Percentiles rank a stretch among this genome's conserved stretches.
These are phyloP conservation scores for Verbena officinalis DNA, from an alignment of 257 asterid genomes.

Conservation along the genomic window DNA sequence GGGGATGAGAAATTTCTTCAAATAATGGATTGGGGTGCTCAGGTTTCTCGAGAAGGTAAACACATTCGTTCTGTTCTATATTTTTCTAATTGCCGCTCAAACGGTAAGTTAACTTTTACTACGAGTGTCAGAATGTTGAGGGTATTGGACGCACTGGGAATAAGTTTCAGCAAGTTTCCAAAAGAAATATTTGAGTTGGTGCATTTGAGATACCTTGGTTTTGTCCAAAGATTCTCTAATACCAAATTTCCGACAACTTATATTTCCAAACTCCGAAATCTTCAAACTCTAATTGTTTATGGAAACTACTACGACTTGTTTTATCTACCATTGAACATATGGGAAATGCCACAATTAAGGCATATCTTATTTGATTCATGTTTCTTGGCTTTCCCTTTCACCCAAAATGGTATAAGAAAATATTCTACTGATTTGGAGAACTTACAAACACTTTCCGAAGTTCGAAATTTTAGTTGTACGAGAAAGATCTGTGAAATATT, in stretches of 20 bases:
- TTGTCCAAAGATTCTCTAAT: neutral
- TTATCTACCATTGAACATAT: conserved; percentile 9
- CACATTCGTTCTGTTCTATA: neutral
- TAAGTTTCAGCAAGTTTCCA: neutral
- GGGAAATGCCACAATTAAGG: conserved; percentile 35
- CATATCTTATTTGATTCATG: conserved; percentile 17
- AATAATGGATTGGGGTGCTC: neutral
- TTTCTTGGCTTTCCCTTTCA: conserved; percentile 12
- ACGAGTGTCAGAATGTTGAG: neutral
- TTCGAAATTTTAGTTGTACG: neutral
- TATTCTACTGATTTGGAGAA: neutral
- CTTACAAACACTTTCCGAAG: conserved; percentile 20
- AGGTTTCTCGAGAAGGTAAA: neutral
- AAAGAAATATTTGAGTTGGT: neutral
- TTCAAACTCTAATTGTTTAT: conserved; percentile 26
- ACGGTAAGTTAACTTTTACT: neutral
- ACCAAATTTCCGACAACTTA: neutral
- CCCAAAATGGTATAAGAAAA: neutral
- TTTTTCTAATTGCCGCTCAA: neutral
- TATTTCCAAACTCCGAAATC: conserved; percentile 27
- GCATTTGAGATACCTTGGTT: conserved; percentile 30
- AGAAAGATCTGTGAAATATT: neutral
- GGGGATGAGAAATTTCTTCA: neutral
- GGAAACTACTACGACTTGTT: neutral
- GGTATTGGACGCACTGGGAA: neutral